Evolutionary conservation across 179 eudicot genomes (phyloP).

Genomic region (Amaranthus tricolor): DNA sequence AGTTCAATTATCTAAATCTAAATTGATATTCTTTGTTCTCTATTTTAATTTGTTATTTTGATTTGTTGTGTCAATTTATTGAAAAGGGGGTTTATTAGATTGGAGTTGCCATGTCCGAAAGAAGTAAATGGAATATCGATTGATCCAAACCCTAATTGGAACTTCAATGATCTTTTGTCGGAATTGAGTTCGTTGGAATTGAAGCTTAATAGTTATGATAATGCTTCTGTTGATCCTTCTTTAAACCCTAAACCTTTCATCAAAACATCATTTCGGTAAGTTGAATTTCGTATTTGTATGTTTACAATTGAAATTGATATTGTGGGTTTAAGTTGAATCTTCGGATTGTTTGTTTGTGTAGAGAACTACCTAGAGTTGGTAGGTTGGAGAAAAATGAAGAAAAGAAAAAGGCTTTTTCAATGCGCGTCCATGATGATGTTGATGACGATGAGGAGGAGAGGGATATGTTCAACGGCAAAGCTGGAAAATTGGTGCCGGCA

Average conservation of each 20-base stretch:
- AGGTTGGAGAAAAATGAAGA: constrained; percentile 27
- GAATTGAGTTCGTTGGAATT: constrained; percentile 60
- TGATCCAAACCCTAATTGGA: constrained; percentile 91
- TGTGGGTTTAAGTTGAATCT: not conserved
- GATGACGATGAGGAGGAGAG: not conserved
- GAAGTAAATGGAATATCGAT: constrained; percentile 45
- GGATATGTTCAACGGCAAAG: constrained; percentile 42
- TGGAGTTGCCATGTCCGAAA: constrained; percentile 45
- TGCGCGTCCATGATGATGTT: constrained; percentile 54
- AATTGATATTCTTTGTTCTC: not conserved
- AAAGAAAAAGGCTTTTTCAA: constrained; percentile 46
- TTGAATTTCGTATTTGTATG: not conserved
- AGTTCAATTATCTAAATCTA: not conserved
- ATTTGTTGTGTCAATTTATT: not conserved
- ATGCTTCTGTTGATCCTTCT: constrained; percentile 23
- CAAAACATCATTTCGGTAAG: constrained; percentile 44
- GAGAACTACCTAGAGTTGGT: constrained; percentile 30
- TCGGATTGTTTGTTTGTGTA: constrained; percentile 15
- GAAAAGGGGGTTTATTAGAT: constrained; percentile 45
- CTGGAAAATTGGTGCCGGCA: constrained; percentile 39
- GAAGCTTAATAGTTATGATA: constrained; percentile 28
- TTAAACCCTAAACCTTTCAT: constrained; percentile 34
- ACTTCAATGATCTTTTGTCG: constrained; percentile 49
- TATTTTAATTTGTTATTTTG: not conserved
- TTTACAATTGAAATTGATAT: not conserved